Conservation (phyloP, 2,329 filamentous ascomycete genomes). For the Claviceps spartinae region DNA sequence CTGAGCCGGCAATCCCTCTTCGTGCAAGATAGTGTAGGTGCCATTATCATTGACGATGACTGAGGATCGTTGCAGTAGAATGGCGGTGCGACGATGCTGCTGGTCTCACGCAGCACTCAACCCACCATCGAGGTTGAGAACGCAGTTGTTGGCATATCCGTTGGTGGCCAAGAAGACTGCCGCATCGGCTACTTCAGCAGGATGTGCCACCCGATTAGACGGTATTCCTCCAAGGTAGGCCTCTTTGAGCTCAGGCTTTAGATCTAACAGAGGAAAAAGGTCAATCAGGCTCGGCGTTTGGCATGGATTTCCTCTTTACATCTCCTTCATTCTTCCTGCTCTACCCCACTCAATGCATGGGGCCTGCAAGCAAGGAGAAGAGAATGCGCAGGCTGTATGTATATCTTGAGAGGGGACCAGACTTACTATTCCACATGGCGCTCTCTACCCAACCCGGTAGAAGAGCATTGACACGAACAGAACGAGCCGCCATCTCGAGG, state of each 20-base stretch:
- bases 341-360: neutral
- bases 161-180: conserved; percentile 66
- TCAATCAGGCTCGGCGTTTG: conserved; percentile 17
- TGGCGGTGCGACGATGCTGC: neutral
- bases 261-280: conserved; percentile 25
- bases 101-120: conserved; percentile 48
- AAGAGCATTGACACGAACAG: conserved; percentile 66
- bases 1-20: conserved; percentile 88
- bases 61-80: neutral
- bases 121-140: conserved; percentile 76
- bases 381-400: conserved; percentile 1
- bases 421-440: conserved; percentile 60
- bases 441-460: conserved; percentile 75
- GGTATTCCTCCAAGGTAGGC: conserved; percentile 43
- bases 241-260: conserved; percentile 24
- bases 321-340: neutral
- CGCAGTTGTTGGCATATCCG: conserved; percentile 73
- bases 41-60: conserved; percentile 43
- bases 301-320: neutral
- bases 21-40: conserved; percentile 42
- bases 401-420: conserved; percentile 4
- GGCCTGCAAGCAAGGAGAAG: neutral
- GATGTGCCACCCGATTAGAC: conserved; percentile 48
- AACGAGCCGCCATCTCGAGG: conserved; percentile 43
- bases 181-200: conserved; percentile 68